Conservation (phyloP, 176 grass and related monocot genomes). For the Triticum dicoccoides region DNA sequence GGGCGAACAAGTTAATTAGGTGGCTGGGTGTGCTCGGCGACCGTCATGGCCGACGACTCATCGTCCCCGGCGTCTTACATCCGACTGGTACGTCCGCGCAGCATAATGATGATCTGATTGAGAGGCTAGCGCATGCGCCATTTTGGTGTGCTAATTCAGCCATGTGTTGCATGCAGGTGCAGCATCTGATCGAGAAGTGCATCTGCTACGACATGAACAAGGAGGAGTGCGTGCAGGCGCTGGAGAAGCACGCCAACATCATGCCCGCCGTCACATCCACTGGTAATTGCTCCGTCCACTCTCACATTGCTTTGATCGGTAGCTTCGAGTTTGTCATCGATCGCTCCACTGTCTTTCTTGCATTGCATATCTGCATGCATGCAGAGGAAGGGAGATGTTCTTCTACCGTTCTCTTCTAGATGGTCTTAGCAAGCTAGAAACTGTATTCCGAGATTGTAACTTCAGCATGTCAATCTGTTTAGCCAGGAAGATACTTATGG, state of each 20-base stretch:
- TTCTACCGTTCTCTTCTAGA: background rate
- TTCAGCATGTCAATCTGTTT: background rate
- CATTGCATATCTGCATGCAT: background rate
- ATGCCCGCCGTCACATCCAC: conserved; percentile 64
- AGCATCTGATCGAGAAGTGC: conserved; percentile 85
- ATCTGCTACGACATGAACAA: conserved; percentile 63
- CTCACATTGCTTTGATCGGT: background rate
- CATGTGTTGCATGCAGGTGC: conserved; percentile 40
- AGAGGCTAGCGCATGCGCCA: background rate
- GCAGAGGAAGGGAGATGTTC: background rate
- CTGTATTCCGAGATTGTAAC: background rate
- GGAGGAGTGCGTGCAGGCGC: conserved; percentile 66
- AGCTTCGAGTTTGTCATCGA: background rate
- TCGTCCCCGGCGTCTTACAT: conserved; percentile 70
- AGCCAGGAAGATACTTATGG: background rate
- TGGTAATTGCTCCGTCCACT: conserved; percentile 7
- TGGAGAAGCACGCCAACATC: conserved; percentile 72
- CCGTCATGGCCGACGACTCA: conserved; percentile 39
- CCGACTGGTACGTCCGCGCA: conserved; percentile 32
- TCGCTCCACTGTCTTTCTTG: background rate
- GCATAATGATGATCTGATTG: background rate
- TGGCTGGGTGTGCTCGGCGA: background rate
- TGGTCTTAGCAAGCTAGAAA: background rate
- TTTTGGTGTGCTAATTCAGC: background rate
- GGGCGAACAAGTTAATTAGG: background rate